These are phyloP conservation scores for Chalciporus piperatus DNA, from an alignment of 768 basidiomycete species.

Conservation along the genomic window DNA sequence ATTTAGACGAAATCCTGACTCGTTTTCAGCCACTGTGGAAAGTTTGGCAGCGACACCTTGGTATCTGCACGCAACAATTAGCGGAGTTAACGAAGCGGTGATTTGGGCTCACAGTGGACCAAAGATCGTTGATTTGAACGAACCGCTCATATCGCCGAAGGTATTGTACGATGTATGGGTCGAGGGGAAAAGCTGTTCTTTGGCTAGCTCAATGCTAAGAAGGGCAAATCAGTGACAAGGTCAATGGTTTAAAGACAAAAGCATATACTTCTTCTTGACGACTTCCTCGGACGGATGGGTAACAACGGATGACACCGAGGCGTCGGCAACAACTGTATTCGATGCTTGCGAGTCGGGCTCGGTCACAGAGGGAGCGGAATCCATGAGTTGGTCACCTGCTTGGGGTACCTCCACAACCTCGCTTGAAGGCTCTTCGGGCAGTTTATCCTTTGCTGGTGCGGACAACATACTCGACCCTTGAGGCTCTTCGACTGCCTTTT, in stretches of 20 bases:
- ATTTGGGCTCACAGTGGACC: constrained; percentile 53
- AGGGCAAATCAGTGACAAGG: constrained; percentile 3
- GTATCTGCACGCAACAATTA: constrained; percentile 17
- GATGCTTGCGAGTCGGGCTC: constrained; percentile 11
- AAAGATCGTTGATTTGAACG: constrained; percentile 61
- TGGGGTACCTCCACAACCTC: constrained; percentile 1
- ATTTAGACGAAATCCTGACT: constrained; percentile 15
- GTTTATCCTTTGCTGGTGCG: neutral
- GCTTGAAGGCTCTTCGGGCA: neutral
- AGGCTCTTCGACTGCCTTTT: constrained; percentile 1
- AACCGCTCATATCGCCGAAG: constrained; percentile 27
- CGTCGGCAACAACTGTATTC: neutral
- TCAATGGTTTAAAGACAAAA: neutral
- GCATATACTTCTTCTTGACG: constrained; percentile 25
- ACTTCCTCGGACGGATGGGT: constrained; percentile 15
- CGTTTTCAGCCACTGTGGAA: constrained; percentile 4
- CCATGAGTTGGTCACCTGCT: constrained; percentile 1
- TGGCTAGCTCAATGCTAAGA: constrained; percentile 40
- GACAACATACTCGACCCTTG: constrained; percentile 4
- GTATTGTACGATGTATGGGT: constrained; percentile 19
- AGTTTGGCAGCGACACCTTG: constrained; percentile 17
- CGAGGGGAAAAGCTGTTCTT: constrained; percentile 48
- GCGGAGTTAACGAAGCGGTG: neutral
- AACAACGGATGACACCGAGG: constrained; percentile 7
- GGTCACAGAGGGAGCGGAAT: neutral